These are phyloP conservation scores for Samsoniella hepiali DNA, from an alignment of 2,329 filamentous ascomycete species.

Conservation along the genomic window DNA sequence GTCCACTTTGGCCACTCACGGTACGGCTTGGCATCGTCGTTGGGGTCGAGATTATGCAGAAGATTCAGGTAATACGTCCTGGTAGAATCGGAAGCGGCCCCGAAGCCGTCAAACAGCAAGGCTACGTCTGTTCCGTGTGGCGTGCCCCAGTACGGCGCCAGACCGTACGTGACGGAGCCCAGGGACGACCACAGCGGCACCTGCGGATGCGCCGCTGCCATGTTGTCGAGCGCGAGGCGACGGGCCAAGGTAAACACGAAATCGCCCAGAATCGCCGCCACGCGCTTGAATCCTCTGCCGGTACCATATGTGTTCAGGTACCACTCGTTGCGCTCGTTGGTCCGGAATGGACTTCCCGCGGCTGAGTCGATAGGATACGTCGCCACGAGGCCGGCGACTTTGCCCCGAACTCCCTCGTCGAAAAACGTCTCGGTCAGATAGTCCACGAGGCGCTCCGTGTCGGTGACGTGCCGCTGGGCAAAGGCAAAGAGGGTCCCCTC, in stretches of 20 bases:
- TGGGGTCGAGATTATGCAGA: constrained; percentile 67
- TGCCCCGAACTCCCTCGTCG: constrained; percentile 45
- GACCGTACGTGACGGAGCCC: constrained; percentile 66
- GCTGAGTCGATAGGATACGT: constrained; percentile 56
- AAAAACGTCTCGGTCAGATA: constrained; percentile 64
- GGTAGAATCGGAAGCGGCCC: constrained; percentile 59
- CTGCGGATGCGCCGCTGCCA: constrained; percentile 46
- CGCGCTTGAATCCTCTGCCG: constrained; percentile 62
- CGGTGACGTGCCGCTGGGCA: constrained; percentile 66
- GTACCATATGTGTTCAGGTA: constrained; percentile 47
- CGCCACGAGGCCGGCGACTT: constrained; percentile 55
- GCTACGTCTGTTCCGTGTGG: constrained; percentile 70
- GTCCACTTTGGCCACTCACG: constrained; percentile 37
- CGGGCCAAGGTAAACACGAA: constrained; percentile 70
- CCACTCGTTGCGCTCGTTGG: constrained; percentile 63
- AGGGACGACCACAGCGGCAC: constrained; percentile 74
- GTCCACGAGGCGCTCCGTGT: constrained; percentile 51
- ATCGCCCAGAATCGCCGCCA: constrained; percentile 73
- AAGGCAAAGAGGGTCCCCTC: constrained; percentile 74
- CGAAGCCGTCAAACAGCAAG: constrained; percentile 64
- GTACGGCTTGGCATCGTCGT: constrained; percentile 42
- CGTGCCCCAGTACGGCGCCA: constrained; percentile 65
- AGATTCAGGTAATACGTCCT: constrained; percentile 72
- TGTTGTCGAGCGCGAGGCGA: constrained; percentile 56
- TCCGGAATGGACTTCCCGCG: constrained; percentile 69